Evolutionary conservation across 129 eudicot genomes (phyloP).

Genomic region (Apium graveolens): DNA sequence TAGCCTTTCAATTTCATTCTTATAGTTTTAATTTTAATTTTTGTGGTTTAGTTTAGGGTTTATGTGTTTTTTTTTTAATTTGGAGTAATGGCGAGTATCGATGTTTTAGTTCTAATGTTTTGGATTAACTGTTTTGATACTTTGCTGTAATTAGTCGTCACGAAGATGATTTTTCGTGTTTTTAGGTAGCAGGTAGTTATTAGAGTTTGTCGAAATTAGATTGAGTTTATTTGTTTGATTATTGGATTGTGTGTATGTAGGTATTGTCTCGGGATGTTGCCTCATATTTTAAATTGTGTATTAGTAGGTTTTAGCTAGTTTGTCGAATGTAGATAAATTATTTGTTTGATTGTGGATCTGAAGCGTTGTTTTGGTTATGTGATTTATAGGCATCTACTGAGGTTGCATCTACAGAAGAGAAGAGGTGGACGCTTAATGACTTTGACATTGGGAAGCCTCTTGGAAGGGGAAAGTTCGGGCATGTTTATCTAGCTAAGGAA

Average conservation of each 20-base stretch:
- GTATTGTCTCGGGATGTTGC: not conserved
- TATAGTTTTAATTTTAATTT: not conserved
- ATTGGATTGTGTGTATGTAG: not conserved
- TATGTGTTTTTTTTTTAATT: not conserved
- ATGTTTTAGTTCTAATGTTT: not conserved
- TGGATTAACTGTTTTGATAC: not conserved
- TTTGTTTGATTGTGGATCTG: not conserved
- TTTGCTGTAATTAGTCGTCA: not conserved
- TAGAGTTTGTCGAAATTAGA: not conserved
- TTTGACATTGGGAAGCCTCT: slow-evolving; percentile 91
- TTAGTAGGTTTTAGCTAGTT: too few relatives aligned
- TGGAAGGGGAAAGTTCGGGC: slow-evolving; percentile 91
- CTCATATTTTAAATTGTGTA: too few relatives aligned
- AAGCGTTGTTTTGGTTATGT: not conserved
- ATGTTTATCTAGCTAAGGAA: slow-evolving; percentile 89
- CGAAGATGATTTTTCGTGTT: not conserved
- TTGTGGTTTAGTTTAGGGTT: not conserved
- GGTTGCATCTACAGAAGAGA: slow-evolving; percentile 42
- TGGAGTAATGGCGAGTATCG: not conserved
- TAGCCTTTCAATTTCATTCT: not conserved
- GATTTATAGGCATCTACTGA: slow-evolving; percentile 44
- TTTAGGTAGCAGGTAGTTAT: not conserved
- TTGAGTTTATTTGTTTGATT: not conserved
- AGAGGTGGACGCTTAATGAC: slow-evolving; percentile 79
- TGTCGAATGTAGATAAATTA: too few relatives aligned